Evolutionary conservation across 805 yeast species (phyloP).

Genomic region (Candida dajiaensis): DNA sequence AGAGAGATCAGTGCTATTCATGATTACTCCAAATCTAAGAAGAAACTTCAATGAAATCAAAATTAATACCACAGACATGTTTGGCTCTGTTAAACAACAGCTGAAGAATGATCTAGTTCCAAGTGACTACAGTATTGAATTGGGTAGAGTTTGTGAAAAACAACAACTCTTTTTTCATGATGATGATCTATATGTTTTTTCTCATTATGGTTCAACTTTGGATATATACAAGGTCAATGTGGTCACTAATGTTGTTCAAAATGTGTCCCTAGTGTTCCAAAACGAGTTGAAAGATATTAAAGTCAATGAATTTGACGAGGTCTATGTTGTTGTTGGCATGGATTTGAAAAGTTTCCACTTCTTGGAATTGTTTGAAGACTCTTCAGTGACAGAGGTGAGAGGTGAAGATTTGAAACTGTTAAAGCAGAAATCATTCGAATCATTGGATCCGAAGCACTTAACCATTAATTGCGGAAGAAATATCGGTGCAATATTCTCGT

Average conservation of each 20-base stretch:
- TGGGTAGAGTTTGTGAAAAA: constrained; percentile 15
- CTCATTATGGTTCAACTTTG: constrained; percentile 6
- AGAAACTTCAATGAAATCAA: constrained; percentile 18
- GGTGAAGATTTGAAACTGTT: not conserved
- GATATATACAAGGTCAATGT: constrained; percentile 13
- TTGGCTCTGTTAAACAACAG: constrained; percentile 10
- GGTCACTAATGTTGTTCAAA: not conserved
- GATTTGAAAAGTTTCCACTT: not conserved
- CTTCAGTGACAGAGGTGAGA: not conserved
- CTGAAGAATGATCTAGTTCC: constrained; percentile 4
- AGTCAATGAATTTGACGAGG: constrained; percentile 7
- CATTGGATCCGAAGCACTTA: constrained; percentile 22
- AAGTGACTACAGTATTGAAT: constrained; percentile 3
- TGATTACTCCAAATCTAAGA: constrained; percentile 19
- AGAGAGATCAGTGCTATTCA: constrained; percentile 16
- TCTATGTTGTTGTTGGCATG: constrained; percentile 5
- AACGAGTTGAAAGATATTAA: constrained; percentile 9
- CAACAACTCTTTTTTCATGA: constrained; percentile 10
- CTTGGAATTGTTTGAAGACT: not conserved
- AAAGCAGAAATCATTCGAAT: constrained; percentile 2
- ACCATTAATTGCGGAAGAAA: constrained; percentile 24
- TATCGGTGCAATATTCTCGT: constrained; percentile 34
- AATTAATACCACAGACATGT: constrained; percentile 19
- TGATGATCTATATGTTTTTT: constrained; percentile 8
- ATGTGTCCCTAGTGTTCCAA: constrained; percentile 1